These are phyloP conservation scores for Umbilicaria muhlenbergii DNA, from an alignment of 495 filamentous ascomycete genomes.

Conservation along the genomic window DNA sequence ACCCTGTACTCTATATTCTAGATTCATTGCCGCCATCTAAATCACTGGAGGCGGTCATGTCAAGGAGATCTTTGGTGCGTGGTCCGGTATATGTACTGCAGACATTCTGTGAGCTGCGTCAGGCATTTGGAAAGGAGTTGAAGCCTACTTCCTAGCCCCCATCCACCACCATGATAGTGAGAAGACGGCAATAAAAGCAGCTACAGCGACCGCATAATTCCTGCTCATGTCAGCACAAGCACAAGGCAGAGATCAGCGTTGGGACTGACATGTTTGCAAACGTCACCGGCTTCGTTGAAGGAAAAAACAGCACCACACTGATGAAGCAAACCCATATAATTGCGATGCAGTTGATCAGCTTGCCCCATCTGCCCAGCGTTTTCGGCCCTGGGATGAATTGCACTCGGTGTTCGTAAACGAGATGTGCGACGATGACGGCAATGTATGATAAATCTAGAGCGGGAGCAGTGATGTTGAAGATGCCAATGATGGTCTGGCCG, in stretches of 20 bases:
- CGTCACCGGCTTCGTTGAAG: conserved; percentile 43
- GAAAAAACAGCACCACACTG: conserved; percentile 52
- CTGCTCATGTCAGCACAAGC: conserved; percentile 10
- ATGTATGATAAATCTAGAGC: conserved; percentile 55
- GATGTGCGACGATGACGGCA: conserved; percentile 50
- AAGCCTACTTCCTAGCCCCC: conserved; percentile 37
- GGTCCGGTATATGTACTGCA: conserved; percentile 39
- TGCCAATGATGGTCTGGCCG: conserved; percentile 49
- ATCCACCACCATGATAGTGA: conserved; percentile 52
- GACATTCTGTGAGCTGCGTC: background rate
- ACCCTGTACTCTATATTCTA: too few relatives aligned
- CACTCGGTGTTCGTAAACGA: conserved; percentile 39
- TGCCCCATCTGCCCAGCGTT: conserved; percentile 44
- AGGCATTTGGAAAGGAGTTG: background rate
- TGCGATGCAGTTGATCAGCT: conserved; percentile 41
- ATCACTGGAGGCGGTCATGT: too few relatives aligned
- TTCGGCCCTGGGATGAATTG: conserved; percentile 49
- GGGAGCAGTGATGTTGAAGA: conserved; percentile 58
- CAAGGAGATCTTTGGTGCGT: conserved; percentile 30
- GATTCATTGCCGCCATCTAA: too few relatives aligned
- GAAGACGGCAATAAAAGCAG: conserved; percentile 44
- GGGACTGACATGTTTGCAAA: conserved; percentile 39
- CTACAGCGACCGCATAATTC: conserved; percentile 57
- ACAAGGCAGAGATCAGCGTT: background rate
- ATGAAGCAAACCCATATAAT: conserved; percentile 55